phyloP scores from a whole-genome alignment of 2,329 filamentous ascomycete species.

The Lasiodiplodia sp. region DNA sequence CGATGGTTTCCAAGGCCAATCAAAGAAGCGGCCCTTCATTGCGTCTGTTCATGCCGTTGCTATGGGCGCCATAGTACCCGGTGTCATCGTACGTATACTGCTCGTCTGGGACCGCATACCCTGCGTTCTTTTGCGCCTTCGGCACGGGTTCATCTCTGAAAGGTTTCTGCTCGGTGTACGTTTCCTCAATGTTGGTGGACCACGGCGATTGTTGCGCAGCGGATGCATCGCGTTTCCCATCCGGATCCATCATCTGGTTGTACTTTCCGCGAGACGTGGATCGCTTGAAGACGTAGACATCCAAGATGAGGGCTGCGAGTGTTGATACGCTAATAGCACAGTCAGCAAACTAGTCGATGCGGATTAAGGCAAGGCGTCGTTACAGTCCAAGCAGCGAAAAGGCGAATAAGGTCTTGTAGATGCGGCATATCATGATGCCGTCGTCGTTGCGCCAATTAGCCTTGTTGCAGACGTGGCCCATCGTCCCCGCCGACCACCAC shows the following conservation, averaged over 20 bases:
- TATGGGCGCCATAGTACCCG: slow-evolving; percentile 47
- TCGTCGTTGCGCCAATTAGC: slow-evolving; percentile 61
- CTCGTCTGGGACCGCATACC: slow-evolving; percentile 51
- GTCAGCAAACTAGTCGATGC: not conserved
- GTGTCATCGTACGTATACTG: slow-evolving; percentile 52
- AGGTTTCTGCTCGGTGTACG: slow-evolving; percentile 36
- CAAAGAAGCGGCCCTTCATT: not conserved
- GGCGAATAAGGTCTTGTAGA: slow-evolving; percentile 67
- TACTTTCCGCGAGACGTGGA: slow-evolving; percentile 58
- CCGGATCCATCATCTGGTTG: slow-evolving; percentile 53
- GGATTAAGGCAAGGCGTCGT: slow-evolving; percentile 34
- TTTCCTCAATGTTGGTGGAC: slow-evolving; percentile 38
- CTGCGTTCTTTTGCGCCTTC: slow-evolving; percentile 41
- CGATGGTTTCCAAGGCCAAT: not conserved
- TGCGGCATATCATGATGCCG: slow-evolving; percentile 63
- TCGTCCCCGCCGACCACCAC: slow-evolving; percentile 62
- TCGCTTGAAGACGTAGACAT: slow-evolving; percentile 57
- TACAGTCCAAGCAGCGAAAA: slow-evolving; percentile 60
- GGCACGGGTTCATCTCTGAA: slow-evolving; percentile 36
- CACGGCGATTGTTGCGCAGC: slow-evolving; percentile 30
- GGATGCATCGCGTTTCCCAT: slow-evolving; percentile 36
- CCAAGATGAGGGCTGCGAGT: slow-evolving; percentile 57
- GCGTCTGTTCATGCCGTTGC: not conserved
- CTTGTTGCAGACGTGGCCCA: slow-evolving; percentile 59
- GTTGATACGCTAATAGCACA: slow-evolving; percentile 49